phyloP scores from a whole-genome alignment of 192 early-diverging fungal genomes.

The Hyaloraphidium curvatum region DNA sequence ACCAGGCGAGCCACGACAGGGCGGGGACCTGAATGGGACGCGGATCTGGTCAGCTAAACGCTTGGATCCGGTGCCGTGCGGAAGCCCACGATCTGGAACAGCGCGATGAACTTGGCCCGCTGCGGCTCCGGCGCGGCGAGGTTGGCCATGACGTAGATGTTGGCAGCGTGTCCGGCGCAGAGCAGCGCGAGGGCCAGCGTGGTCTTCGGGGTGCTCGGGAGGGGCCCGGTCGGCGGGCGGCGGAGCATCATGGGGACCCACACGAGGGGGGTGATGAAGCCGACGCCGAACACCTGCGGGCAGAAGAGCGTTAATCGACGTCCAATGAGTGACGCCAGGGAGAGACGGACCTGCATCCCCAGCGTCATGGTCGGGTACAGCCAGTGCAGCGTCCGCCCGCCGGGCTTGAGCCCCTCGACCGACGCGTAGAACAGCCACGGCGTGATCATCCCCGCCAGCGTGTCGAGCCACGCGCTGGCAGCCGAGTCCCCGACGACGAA shows the following conservation, averaged over 20 bases:
- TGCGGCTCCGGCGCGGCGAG: background rate
- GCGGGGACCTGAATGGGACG: too few species aligned
- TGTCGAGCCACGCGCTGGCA: background rate
- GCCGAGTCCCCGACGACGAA: background rate
- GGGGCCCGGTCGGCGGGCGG: background rate
- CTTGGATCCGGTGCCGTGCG: background rate
- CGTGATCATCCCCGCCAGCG: background rate
- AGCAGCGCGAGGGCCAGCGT: background rate
- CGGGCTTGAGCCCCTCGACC: conserved; percentile 3
- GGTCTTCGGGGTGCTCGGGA: background rate
- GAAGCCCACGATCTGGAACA: conserved; percentile 1
- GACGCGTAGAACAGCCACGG: background rate
- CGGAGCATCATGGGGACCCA: background rate
- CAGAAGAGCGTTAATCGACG: too few species aligned
- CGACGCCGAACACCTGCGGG: background rate
- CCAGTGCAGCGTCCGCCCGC: background rate
- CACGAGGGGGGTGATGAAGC: background rate
- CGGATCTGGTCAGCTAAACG: too few species aligned
- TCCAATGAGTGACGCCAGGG: too few species aligned
- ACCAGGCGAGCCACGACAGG: background rate
- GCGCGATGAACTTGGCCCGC: background rate
- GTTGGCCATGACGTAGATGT: background rate
- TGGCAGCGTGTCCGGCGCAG: background rate
- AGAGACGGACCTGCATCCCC: background rate
- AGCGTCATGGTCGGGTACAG: background rate